A percentile compares a stretch with the other conserved stretches of the same genome.
Evolutionary conservation across 2,329 filamentous ascomycete genomes (phyloP).

Genomic region (Colletotrichum tamarilloi): DNA sequence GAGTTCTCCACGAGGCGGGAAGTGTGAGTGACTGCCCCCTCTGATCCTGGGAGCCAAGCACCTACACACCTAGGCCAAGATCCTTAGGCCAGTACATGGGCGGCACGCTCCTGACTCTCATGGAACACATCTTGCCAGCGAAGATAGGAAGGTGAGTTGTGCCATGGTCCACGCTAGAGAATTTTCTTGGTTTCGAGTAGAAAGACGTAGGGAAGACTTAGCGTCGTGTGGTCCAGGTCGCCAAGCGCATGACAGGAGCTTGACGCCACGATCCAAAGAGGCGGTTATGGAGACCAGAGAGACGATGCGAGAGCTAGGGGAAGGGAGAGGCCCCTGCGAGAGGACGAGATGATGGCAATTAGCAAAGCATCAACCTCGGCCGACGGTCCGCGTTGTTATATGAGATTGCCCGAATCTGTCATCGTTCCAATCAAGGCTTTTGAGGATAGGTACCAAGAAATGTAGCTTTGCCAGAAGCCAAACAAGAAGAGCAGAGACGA

Average conservation of each 20-base stretch:
- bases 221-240: neutral
- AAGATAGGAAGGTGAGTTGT: neutral
- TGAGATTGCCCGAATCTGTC: neutral
- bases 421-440: neutral
- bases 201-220: neutral
- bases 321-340: neutral
- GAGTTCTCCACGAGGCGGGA: neutral
- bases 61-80: neutral
- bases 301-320: neutral
- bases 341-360: neutral
- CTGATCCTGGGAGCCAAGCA: neutral
- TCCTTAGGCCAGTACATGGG: neutral
- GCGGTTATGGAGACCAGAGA: neutral
- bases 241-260: slow-evolving; percentile 18
- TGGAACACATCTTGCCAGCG: neutral
- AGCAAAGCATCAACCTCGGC: neutral
- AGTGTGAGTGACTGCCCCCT: neutral
- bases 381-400: neutral
- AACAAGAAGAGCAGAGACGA: neutral
- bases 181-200: neutral
- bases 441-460: no score
- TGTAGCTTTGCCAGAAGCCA: neutral
- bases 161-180: neutral
- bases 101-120: neutral
- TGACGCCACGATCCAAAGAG: slow-evolving; percentile 2